Conservation (phyloP, 257 asterid species). For the Plantago ovata region DNA sequence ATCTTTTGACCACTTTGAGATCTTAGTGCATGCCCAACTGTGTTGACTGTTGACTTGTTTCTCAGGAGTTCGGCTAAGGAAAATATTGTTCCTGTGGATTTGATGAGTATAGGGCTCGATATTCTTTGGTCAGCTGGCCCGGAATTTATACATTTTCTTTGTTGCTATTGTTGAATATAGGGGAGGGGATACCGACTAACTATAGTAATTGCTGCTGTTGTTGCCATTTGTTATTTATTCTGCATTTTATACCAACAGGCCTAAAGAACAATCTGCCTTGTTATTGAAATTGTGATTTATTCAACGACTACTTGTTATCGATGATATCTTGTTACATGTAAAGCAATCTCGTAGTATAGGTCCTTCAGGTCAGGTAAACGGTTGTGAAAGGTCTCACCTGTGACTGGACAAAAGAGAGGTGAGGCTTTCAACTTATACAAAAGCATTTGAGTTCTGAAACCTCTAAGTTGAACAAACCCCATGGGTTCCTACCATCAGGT, state of each 20-base stretch:
- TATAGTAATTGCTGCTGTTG: not conserved
- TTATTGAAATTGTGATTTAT: not conserved
- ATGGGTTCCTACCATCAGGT: too few species aligned
- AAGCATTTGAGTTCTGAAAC: too few species aligned
- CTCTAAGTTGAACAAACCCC: too few species aligned
- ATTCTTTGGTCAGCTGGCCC: slow-evolving; percentile 2
- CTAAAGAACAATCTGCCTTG: not conserved
- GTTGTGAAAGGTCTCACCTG: too few species aligned
- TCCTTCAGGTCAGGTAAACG: too few species aligned
- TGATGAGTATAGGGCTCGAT: not conserved
- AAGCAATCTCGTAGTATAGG: too few species aligned
- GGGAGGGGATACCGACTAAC: not conserved
- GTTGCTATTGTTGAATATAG: not conserved
- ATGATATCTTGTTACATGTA: not conserved
- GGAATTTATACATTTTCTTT: not conserved
- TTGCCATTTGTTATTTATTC: slow-evolving; percentile 9
- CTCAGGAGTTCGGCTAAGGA: slow-evolving; percentile 31
- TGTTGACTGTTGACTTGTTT: slow-evolving; percentile 37
- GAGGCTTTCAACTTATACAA: too few species aligned
- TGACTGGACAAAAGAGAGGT: too few species aligned
- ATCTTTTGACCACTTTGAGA: slow-evolving; percentile 30
- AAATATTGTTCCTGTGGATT: slow-evolving; percentile 13
- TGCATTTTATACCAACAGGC: not conserved
- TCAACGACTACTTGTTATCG: not conserved
- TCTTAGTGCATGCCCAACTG: slow-evolving; percentile 34